These are phyloP conservation scores for Euphorbia peplus DNA, from an alignment of 345 rosid species.

Conservation along the genomic window DNA sequence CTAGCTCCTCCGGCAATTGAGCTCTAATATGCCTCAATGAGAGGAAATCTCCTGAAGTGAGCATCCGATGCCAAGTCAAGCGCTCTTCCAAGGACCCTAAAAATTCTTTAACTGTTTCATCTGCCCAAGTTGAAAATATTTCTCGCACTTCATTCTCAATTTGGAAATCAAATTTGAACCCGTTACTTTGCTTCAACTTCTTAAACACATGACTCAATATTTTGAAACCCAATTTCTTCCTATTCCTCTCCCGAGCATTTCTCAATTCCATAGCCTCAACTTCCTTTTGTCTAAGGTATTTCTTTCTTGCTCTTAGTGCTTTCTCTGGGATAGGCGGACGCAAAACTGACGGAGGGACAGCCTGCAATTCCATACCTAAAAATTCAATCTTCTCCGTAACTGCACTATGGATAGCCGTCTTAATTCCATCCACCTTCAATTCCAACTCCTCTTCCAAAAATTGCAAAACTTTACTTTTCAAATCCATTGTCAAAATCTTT, in stretches of 20 bases:
- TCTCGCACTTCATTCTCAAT: slow-evolving; percentile 66
- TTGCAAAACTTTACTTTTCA: slow-evolving; percentile 53
- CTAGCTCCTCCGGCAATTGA: slow-evolving; percentile 68
- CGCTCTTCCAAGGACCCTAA: slow-evolving; percentile 75
- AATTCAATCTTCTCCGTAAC: slow-evolving; percentile 74
- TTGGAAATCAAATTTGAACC: slow-evolving; percentile 46
- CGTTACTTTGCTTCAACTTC: slow-evolving; percentile 61
- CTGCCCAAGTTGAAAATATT: slow-evolving; percentile 67
- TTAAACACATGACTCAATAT: slow-evolving; percentile 63
- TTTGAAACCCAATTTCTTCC: slow-evolving; percentile 75
- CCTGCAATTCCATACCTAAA: slow-evolving; percentile 84
- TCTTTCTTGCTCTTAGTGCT: slow-evolving; percentile 80
- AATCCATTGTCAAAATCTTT: slow-evolving; percentile 55
- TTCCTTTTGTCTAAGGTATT: slow-evolving; percentile 83
- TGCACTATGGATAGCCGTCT: slow-evolving; percentile 73
- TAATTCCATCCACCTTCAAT: slow-evolving; percentile 58
- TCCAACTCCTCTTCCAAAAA: slow-evolving; percentile 55
- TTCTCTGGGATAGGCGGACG: slow-evolving; percentile 79
- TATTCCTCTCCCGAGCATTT: slow-evolving; percentile 79
- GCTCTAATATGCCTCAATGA: slow-evolving; percentile 69
- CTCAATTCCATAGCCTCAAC: slow-evolving; percentile 65
- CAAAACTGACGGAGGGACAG: slow-evolving; percentile 81
- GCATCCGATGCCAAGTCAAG: slow-evolving; percentile 75
- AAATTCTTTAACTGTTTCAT: slow-evolving; percentile 68
- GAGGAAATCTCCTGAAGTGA: slow-evolving; percentile 78